Evolutionary conservation across 306 rosid species (phyloP).

Genomic region (Corylus americana): DNA sequence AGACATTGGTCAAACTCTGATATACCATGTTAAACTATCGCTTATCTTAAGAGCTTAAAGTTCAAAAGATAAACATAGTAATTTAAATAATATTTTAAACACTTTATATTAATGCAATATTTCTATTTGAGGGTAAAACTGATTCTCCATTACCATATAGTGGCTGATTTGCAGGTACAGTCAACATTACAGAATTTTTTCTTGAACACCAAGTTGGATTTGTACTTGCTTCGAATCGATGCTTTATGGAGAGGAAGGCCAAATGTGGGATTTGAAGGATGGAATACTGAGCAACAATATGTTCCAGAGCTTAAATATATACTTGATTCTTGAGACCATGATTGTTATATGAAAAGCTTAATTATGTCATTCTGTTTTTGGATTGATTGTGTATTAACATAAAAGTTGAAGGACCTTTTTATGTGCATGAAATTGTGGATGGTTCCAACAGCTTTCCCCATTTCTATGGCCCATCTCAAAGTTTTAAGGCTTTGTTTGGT

Average conservation of each 20-base stretch:
- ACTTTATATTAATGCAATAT: too few species aligned
- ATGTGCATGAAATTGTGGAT: slow-evolving; percentile 52
- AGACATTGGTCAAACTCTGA: too few species aligned
- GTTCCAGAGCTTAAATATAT: background rate
- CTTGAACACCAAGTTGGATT: slow-evolving; percentile 50
- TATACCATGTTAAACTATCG: too few species aligned
- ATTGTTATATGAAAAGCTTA: background rate
- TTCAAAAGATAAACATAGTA: too few species aligned
- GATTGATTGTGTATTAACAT: background rate
- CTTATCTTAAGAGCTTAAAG: too few species aligned
- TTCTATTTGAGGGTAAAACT: too few species aligned
- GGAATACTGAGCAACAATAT: background rate
- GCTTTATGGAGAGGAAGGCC: slow-evolving; percentile 14
- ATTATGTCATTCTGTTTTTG: background rate
- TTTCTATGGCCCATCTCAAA: slow-evolving; percentile 80
- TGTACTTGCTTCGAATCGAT: slow-evolving; percentile 81
- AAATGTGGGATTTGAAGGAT: background rate
- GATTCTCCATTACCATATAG: too few species aligned
- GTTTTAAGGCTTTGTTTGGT: slow-evolving; percentile 26
- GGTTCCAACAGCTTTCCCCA: slow-evolving; percentile 78
- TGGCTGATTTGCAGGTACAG: slow-evolving; percentile 51
- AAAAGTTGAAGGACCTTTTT: background rate
- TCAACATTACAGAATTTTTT: slow-evolving; percentile 64
- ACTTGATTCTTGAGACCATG: background rate
- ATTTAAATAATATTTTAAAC: too few species aligned